Conservation (phyloP, 768 basidiomycete species). For the Mycena polygramma region DNA sequence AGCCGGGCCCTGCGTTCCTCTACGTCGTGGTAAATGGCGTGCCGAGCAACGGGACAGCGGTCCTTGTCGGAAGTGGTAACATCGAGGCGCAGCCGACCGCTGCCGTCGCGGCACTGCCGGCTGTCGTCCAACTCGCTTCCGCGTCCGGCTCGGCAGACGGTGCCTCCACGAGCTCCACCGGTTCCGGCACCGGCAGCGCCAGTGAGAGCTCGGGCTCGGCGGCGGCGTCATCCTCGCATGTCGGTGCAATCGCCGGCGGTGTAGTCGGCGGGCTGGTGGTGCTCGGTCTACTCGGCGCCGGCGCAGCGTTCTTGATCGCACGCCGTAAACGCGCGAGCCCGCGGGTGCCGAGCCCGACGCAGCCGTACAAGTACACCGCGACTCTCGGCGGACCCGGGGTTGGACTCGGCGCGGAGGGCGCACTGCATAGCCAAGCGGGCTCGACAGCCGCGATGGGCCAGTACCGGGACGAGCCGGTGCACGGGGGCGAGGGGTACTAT, state of each 20-base stretch:
- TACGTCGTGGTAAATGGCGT: conserved; percentile 89
- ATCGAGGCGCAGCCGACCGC: conserved; percentile 78
- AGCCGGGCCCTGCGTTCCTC: conserved; percentile 89
- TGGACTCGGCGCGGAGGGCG: conserved; percentile 32
- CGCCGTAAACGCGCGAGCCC: conserved; percentile 74
- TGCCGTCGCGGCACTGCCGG: conserved; percentile 60
- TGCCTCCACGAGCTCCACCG: conserved; percentile 34
- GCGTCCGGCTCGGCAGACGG: conserved; percentile 55
- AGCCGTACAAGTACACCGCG: conserved; percentile 32
- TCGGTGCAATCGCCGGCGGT: conserved; percentile 53
- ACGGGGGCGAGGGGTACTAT: conserved; percentile 8
- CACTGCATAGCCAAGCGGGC: conserved; percentile 12
- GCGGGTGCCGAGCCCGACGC: conserved; percentile 59
- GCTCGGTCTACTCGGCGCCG: conserved; percentile 54
- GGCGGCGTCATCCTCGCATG: conserved; percentile 26
- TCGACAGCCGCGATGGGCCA: conserved; percentile 15
- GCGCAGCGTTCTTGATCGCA: conserved; percentile 61
- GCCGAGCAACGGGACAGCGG: conserved; percentile 81
- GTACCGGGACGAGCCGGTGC: conserved; percentile 24
- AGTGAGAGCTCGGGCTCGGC: conserved; percentile 35
- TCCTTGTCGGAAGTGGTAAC: conserved; percentile 84
- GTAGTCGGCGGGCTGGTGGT: conserved; percentile 57
- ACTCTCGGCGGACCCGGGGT: conserved; percentile 25
- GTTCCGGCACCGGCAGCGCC: conserved; percentile 10
- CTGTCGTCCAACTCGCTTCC: conserved; percentile 58